Evolutionary conservation across 495 filamentous ascomycete species (phyloP), one percentile per base, ranked within the genome.

Genomic region (Trichoderma reesei): DNA sequence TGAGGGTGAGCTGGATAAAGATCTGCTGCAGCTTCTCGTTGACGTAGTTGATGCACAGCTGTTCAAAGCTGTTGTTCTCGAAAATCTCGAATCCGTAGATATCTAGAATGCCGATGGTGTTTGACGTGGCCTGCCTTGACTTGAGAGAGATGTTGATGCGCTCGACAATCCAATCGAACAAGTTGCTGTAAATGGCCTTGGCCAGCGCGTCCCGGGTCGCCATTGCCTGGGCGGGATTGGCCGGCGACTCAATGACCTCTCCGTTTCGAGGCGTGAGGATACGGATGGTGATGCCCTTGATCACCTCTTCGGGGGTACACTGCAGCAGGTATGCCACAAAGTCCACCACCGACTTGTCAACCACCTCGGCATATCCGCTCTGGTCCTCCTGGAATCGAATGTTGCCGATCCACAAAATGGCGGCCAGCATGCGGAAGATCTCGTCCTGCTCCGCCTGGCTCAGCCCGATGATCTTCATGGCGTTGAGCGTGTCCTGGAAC

Each of bases 51-150:
- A 99, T 99, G 75, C 95, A 99, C 16, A 99, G 87, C 78, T 99
- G 95, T 75, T 99, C 95, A 69, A 99, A 99, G 65, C 91, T 96
- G 77, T 99, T 99, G 76, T 88, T 91, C 74, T 99, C 94, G 68
- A 99, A 99, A 67, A 99, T 99, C 74, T 99, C 95, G 69, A 99
- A 99, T 16, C 95, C 95, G 75, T 99, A 99, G 66, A 99, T 99
- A 82, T 99, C 95, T 60, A 99, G 83, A 74, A 99, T 98, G 73
- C 94, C 94, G 69, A 99, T 94, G 3, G 90, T 89, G 72, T 96
- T 91, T 13, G 86, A 77, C 9, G 90, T 76, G 0, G 86, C 74
- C 11, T 88, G 87, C 36, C 90, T 84, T 39, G 94, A 92, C 75
- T 88, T 85, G 68, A 98, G 76, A 10, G 94, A 96, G 60, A 85